phyloP scores from a whole-genome alignment of 2,329 filamentous ascomycete species.

The Xylaria sp. region DNA sequence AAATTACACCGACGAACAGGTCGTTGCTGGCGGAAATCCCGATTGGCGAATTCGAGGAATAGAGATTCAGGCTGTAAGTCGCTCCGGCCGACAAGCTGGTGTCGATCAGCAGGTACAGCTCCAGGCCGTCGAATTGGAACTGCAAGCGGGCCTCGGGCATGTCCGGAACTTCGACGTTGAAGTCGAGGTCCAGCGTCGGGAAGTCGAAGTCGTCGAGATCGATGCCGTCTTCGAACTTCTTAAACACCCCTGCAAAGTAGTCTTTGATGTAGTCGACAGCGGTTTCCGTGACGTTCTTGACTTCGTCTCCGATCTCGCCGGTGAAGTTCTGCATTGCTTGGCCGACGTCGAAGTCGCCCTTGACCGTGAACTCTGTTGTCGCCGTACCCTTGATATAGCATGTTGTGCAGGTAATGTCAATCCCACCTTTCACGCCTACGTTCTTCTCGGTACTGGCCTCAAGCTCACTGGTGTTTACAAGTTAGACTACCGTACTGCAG shows the following conservation, averaged over 20 bases:
- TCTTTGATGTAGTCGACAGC: constrained; percentile 32
- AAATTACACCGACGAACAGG: constrained; percentile 49
- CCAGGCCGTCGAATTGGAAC: constrained; percentile 54
- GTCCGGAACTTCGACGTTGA: constrained; percentile 47
- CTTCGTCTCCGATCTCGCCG: constrained; percentile 35
- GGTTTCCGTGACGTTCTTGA: constrained; percentile 39
- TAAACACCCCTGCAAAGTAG: constrained; percentile 26
- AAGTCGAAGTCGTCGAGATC: constrained; percentile 38
- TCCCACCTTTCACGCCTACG: constrained; percentile 23
- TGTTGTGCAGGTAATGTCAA: constrained; percentile 50
- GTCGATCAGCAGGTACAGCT: constrained; percentile 54
- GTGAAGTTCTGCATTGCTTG: constrained; percentile 40
- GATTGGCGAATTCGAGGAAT: constrained; percentile 46
- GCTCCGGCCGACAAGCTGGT: constrained; percentile 45
- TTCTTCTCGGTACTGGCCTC: constrained; percentile 23
- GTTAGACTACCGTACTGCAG: constrained; percentile 14
- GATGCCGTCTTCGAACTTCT: constrained; percentile 33
- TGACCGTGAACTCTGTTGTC: constrained; percentile 46
- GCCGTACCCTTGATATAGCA: constrained; percentile 56
- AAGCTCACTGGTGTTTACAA: neutral
- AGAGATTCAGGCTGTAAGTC: constrained; percentile 54
- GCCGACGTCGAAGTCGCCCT: constrained; percentile 45
- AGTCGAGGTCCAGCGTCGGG: constrained; percentile 44
- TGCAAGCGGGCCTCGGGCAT: constrained; percentile 47
- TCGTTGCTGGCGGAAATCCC: constrained; percentile 45